Percentiles rank a stretch among this genome's conserved stretches.
These are phyloP conservation scores for Elsinoe perseae DNA, from an alignment of 2,329 filamentous ascomycete genomes.

Conservation along the genomic window DNA sequence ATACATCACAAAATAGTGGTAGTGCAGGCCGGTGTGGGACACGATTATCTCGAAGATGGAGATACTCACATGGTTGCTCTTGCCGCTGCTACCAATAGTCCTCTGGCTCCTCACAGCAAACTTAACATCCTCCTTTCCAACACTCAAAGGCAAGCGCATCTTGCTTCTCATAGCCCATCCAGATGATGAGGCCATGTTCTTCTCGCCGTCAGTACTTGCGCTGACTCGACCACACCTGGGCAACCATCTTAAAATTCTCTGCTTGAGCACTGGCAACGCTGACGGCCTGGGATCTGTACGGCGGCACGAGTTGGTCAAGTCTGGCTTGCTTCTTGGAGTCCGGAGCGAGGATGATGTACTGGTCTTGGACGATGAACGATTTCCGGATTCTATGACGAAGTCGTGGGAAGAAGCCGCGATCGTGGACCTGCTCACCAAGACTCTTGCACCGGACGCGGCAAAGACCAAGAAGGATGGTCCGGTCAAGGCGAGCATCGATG, in stretches of 20 bases:
- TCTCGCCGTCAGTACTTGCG: conserved; percentile 79
- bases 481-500: conserved; percentile 58
- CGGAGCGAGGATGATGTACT: conserved; percentile 69
- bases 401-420: conserved; percentile 68
- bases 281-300: conserved; percentile 78
- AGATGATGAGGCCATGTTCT: conserved; percentile 99
- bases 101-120: conserved; percentile 43
- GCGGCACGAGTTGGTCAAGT: conserved; percentile 75
- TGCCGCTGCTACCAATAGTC: conserved; percentile 36
- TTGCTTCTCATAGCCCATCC: conserved; percentile 92
- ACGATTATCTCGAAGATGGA: conserved; percentile 31
- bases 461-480: conserved; percentile 40
- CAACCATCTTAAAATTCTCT: conserved; percentile 91
- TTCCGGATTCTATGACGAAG: conserved; percentile 81
- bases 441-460: conserved; percentile 58
- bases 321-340: conserved; percentile 68
- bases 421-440: conserved; percentile 58
- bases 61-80: conserved; percentile 32
- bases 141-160: conserved; percentile 73
- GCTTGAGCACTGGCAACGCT: conserved; percentile 83
- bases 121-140: conserved; percentile 50
- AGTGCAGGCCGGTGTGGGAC: not conserved
- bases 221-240: conserved; percentile 70
- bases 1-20: not conserved
- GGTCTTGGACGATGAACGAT: conserved; percentile 72